Base-by-base conservation (phyloP, 2,329 filamentous ascomycete species). In the Byssoonygena ceratinophila region DNA sequence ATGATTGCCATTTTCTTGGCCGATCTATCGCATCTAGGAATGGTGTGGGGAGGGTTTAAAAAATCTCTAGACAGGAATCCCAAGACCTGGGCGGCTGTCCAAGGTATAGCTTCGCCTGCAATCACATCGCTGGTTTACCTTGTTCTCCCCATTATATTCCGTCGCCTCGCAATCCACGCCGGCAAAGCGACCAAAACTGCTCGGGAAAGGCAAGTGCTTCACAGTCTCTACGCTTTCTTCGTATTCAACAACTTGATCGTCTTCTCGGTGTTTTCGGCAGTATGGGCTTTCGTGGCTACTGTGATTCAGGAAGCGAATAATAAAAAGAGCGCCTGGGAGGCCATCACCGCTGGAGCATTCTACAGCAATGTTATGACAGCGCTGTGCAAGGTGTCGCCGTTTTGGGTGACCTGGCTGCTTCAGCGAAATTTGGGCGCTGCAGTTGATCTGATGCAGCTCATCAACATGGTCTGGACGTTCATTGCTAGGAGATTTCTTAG, bases 231-330 rank as follows among this genome's bases (percentile, higher is more conserved):
- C 70, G 79, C 86, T 16, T 98, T 98, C 73, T 98, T 98, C 69
- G 80, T 96, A 49, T 89, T 98, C 76, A 98, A 98, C 78, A 97
- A 97, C 64, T 70, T 98, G 52, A 74, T 98, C 59, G 83, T 97
- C 54, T 97, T 97, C 69, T 96, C 90, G 9, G 74, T 95, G 12
- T 97, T 97, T 68, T 87, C 86, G 41, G 82, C 87, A 1, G 71
- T 89, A 14, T 96, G 87, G 81, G 74, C 74, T 1, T 89, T 90
- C 61, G 74, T 89, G 7, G 71, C 81, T 0, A 74, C 74, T 3
- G 81, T 94, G 34, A 72, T 90, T 43, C 64, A 78, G 2, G 71
- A 76, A 41, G 80, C 80, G 0, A 67, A 75, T 2, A 68, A 76
- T 0, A 77, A 80, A 36, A 71, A 76, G 16, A 75, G 83, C 59